A percentile compares a stretch with the other conserved stretches of the same genome.
phyloP scores from a whole-genome alignment of 768 basidiomycete genomes.

The Lactarius psammicola region DNA sequence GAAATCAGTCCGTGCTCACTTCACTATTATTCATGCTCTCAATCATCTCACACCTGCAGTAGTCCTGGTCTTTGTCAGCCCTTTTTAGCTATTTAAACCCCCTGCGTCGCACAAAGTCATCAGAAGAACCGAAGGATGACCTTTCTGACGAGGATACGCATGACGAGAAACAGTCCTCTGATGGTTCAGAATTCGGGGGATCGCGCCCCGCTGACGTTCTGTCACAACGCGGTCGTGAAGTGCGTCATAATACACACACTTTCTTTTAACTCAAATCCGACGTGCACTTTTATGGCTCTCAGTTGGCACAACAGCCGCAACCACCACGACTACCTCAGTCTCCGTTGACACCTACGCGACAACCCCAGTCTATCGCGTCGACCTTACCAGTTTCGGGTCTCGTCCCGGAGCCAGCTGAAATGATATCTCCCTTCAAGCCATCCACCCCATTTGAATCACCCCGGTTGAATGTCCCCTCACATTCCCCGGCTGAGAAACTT shows the following conservation, averaged over 20 bases:
- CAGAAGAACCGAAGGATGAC: constrained; percentile 25
- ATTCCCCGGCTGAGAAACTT: constrained; percentile 45
- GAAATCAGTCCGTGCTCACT: constrained; percentile 47
- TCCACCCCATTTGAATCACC: constrained; percentile 27
- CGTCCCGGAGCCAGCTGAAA: constrained; percentile 19
- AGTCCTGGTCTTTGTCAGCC: constrained; percentile 50
- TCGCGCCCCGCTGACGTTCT: constrained; percentile 26
- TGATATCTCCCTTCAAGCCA: constrained; percentile 28
- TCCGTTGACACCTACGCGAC: constrained; percentile 19
- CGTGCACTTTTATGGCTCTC: not conserved
- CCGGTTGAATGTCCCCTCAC: constrained; percentile 18
- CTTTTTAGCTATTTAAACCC: constrained; percentile 55
- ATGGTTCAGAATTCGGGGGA: constrained; percentile 10
- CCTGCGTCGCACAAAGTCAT: constrained; percentile 34
- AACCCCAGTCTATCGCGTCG: not conserved
- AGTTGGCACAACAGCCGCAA: constrained; percentile 15
- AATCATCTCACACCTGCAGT: constrained; percentile 34
- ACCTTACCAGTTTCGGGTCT: constrained; percentile 1
- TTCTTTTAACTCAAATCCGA: not conserved
- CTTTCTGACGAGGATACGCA: constrained; percentile 13
- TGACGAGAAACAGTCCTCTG: constrained; percentile 17
- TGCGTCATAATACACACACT: constrained; percentile 10
- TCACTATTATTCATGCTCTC: constrained; percentile 17
- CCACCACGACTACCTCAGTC: constrained; percentile 7
- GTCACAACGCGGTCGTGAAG: constrained; percentile 26